Evolutionary conservation across 192 early-diverging fungal species (phyloP), one percentile per base, ranked within the genome.

Genomic region (Rhizophlyctis rosea): DNA sequence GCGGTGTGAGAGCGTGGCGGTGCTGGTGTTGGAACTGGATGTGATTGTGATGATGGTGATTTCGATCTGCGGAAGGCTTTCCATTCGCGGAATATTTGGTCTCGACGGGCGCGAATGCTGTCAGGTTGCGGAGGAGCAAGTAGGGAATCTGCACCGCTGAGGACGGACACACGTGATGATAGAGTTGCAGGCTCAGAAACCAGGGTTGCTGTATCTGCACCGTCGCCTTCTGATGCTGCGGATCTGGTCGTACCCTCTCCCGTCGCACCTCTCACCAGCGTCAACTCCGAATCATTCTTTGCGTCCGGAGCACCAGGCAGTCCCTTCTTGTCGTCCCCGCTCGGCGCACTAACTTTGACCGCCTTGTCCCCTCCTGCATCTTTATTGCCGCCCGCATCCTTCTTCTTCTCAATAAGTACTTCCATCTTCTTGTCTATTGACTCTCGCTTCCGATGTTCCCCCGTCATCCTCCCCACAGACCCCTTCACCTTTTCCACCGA

Each of bases 31-130:
- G n/a, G n/a, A n/a, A n/a, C n/a, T n/a, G n/a, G n/a, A n/a, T n/a
- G n/a, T n/a, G n/a, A n/a, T n/a, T n/a, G n/a, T n/a, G n/a, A n/a
- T n/a, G n/a, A n/a, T n/a, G n/a, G n/a, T n/a, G n/a, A n/a, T 39
- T 16, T 16, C 28, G 29, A 39, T 16, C 21, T 3, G 25, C 57
- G 63, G 21, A 57, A 65, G 18, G 63, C 33, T 49, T 49, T 35
- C 63, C 63, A 65, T 2, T 53, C 63, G 16, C 55, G 53, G 31
- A 65, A 65, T 3, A 65, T 44, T 55, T 57, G 55, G 31, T 65
- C 63, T 32, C 63, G 52, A 2, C 63, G 18, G 54, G 57, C 55
- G 3, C 63, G 32, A 21, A 65, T 65, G 53, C 54, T 65, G 36
- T 65, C 63, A 18, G 63, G 54, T 35, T 33, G 16, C 2, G 63